Base-by-base conservation (phyloP, 192 early-diverging fungal species). In the Paraglomus occultum region DNA sequence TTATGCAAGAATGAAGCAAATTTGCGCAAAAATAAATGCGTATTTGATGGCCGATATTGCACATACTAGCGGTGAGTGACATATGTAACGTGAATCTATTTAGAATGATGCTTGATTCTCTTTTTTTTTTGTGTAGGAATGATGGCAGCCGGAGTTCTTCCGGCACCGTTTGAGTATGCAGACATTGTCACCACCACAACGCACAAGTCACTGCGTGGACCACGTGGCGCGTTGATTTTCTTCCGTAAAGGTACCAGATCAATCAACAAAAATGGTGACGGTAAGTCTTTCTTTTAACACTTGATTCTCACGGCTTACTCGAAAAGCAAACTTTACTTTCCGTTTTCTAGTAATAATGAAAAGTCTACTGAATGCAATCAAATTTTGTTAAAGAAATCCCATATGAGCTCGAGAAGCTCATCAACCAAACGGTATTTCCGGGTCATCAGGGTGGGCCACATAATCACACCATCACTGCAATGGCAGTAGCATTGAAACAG, bases 171-270 rank as follows among this genome's bases (percentile, higher is more conserved):
- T 76, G 88, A 91, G 70, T 83, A 90, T 77, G 89, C 95, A 46
- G 97, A 99, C 77, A 91, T 99, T 69, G 97, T 99, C 74, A 99
- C 95, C 10, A 99, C 97, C 39, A 99, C 97, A 60, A 99, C 97
- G 2, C 97, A 99, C 87, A 99, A 99, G 77, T 96, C 95, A 14
- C 87, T 99, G 51, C 86, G 97, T 69, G 97, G 97, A n/a, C 97
- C 97, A 40, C 88, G 96, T 70, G 97, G 97, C 58, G 92, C 94
- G 57, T 93, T 99, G 90, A 98, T 99, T 81, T 98, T 99, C 79
- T 99, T 88, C 89, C 88, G 97, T 70, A 94, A 94, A 76, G 97
- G 97, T 72, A 85, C 95, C 49, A 88, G 93, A 17, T 79, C 74
- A 47, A 82, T 88, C 64, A 89, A 93, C 82, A 94, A 96, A 83